These are phyloP conservation scores for Chalciporus sp. DNA, from an alignment of 1,284 basidiomycete genomes.

Conservation along the genomic window DNA sequence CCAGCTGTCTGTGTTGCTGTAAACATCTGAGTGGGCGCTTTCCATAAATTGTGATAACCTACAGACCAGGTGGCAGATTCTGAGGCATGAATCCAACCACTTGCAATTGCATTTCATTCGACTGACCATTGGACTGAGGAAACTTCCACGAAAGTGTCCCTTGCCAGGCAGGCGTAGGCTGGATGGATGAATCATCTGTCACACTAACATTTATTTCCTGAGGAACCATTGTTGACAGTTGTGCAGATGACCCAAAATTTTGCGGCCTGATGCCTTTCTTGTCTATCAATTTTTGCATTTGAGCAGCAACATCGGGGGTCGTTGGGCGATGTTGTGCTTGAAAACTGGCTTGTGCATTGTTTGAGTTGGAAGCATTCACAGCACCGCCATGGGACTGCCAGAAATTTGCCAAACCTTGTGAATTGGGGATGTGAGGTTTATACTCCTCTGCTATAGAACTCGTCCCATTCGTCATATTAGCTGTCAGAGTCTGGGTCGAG, in stretches of 20 bases:
- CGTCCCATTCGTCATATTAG: conserved; percentile 1
- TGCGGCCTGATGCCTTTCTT: conserved; percentile 32
- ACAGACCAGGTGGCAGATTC: conserved; percentile 35
- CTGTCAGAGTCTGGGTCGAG: conserved; percentile 14
- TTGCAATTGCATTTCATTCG: conserved; percentile 47
- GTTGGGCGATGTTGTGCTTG: conserved; percentile 15
- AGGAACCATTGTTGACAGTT: conserved; percentile 7
- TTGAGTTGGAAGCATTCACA: conserved; percentile 1
- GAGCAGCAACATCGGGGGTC: conserved; percentile 38
- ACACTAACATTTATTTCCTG: conserved; percentile 12
- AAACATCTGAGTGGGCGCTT: conserved; percentile 5
- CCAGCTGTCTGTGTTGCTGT: conserved; percentile 57
- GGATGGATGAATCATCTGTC: conserved; percentile 9
- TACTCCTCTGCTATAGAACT: conserved; percentile 21
- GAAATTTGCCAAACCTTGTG: conserved; percentile 26
- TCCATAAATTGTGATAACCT: conserved; percentile 12
- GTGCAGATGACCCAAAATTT: conserved; percentile 11
- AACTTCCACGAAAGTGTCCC: conserved; percentile 55
- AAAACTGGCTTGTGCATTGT: conserved; percentile 6
- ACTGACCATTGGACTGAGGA: conserved; percentile 40
- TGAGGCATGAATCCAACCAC: conserved; percentile 36
- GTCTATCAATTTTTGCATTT: conserved; percentile 57
- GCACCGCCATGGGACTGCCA: conserved; percentile 33
- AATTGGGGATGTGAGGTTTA: conserved; percentile 18
- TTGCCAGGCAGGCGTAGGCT: conserved; percentile 42